A percentile compares a stretch with the other conserved stretches of the same genome.
Evolutionary conservation across 2,329 filamentous ascomycete genomes (phyloP).

Genomic region (Colletotrichum eremochloae): DNA sequence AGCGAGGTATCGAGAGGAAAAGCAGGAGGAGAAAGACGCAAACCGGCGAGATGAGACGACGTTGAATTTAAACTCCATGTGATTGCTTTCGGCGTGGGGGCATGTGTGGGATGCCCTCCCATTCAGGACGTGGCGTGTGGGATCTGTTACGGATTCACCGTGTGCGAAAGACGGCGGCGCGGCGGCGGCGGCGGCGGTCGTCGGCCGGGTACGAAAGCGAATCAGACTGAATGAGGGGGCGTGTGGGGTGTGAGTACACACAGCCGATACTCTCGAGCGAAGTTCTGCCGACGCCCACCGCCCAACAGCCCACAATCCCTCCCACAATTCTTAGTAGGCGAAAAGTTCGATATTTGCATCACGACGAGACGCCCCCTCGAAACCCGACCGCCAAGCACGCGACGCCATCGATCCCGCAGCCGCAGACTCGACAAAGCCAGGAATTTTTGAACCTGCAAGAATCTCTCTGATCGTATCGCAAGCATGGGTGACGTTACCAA

Average conservation of each 20-base stretch:
- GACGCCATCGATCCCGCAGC: slow-evolving; percentile 46
- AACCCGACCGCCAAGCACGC: slow-evolving; percentile 39
- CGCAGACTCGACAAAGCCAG: slow-evolving; percentile 47
- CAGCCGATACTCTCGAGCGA: background rate
- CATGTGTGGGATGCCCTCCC: slow-evolving; percentile 39
- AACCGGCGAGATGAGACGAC: slow-evolving; percentile 41
- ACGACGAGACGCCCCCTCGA: slow-evolving; percentile 38
- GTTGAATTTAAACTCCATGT: slow-evolving; percentile 44
- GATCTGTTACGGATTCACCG: slow-evolving; percentile 39
- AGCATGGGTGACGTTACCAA: slow-evolving; percentile 72
- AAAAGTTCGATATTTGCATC: slow-evolving; percentile 60
- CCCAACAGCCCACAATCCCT: slow-evolving; percentile 56
- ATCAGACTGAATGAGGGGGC: background rate
- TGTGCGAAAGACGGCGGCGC: slow-evolving; percentile 10
- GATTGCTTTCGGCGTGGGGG: slow-evolving; percentile 42
- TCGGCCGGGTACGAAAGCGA: background rate
- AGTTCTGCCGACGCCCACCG: slow-evolving; percentile 56
- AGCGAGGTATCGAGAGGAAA: slow-evolving; percentile 9
- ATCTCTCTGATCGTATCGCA: slow-evolving; percentile 46
- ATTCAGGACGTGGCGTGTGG: slow-evolving; percentile 34
- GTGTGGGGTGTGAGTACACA: background rate
- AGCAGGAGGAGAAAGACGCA: background rate
- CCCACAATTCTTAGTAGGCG: slow-evolving; percentile 57
- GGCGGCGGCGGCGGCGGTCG: slow-evolving; percentile 3
- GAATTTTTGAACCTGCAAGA: slow-evolving; percentile 42